These are phyloP conservation scores for Fusarium caatingaense DNA, from an alignment of 2,329 filamentous ascomycete species.

Conservation along the genomic window DNA sequence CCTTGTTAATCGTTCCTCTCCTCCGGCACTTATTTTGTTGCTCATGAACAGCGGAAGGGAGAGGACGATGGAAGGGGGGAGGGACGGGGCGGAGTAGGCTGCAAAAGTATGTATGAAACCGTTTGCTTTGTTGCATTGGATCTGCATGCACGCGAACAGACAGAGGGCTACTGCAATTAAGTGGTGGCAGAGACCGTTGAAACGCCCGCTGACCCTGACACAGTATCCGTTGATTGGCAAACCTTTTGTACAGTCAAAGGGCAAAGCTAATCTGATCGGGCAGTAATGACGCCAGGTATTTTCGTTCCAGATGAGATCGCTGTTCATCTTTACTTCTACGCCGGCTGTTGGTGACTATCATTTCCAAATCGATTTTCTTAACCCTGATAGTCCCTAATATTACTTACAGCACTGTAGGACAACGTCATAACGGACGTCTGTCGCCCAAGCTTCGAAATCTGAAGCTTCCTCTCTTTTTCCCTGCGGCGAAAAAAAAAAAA, in stretches of 20 bases:
- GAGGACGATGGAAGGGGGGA: background rate
- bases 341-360: constrained; percentile 3
- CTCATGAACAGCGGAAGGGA: background rate
- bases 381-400: constrained; percentile 9
- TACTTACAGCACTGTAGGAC: background rate
- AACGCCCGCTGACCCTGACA: constrained; percentile 25
- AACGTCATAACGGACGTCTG: constrained; percentile 11
- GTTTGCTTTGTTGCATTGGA: background rate
- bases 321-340: constrained; percentile 4
- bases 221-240: constrained; percentile 16
- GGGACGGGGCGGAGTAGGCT: constrained; percentile 3
- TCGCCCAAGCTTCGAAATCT: constrained; percentile 3
- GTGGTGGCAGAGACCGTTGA: constrained; percentile 18
- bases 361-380: constrained; percentile 5
- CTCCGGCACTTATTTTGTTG: constrained; percentile 1
- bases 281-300: constrained; percentile 25
- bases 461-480: constrained; percentile 1
- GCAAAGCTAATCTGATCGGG: constrained; percentile 29
- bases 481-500: constrained; percentile 3
- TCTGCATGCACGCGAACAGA: background rate
- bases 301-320: constrained; percentile 22
- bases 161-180: constrained; percentile 2
- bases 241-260: constrained; percentile 2
- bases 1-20: constrained; percentile 3
- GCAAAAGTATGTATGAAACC: background rate